These are phyloP conservation scores for Aspergillus ustus DNA, from an alignment of 2,329 filamentous ascomycete genomes.

Conservation along the genomic window DNA sequence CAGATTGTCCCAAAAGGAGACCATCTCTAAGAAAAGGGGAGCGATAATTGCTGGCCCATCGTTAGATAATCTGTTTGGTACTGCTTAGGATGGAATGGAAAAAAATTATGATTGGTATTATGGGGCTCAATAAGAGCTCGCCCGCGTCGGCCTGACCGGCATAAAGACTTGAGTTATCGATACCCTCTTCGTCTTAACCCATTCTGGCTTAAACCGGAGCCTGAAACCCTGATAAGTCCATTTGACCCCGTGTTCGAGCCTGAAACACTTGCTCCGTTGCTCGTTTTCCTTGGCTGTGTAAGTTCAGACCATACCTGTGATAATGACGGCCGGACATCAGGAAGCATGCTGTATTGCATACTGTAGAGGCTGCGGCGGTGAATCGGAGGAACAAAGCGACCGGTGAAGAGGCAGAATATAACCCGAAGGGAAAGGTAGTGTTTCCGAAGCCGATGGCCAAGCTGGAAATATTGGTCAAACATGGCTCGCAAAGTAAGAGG, in stretches of 20 bases:
- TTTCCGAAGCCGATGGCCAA: constrained; percentile 87
- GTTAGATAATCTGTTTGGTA: neutral
- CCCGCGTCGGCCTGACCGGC: neutral
- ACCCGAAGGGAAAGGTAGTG: constrained; percentile 93
- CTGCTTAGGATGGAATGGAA: neutral
- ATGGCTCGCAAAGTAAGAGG: constrained; percentile 90
- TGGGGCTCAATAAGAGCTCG: neutral
- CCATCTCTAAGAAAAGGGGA: too few species aligned
- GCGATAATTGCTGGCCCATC: too few species aligned
- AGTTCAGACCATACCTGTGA: constrained; percentile 82
- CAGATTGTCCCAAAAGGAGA: neutral
- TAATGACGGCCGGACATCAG: constrained; percentile 77
- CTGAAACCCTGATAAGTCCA: constrained; percentile 39
- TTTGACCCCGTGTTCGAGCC: constrained; percentile 33
- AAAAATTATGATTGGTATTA: neutral
- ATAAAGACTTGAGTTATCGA: constrained; percentile 28
- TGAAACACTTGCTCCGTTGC: constrained; percentile 29
- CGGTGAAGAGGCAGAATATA: constrained; percentile 83
- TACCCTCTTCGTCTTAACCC: constrained; percentile 40
- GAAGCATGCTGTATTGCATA: constrained; percentile 97
- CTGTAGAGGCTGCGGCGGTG: constrained; percentile 94
- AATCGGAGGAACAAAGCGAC: constrained; percentile 92
- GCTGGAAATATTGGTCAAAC: constrained; percentile 97
- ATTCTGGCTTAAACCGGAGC: constrained; percentile 34
- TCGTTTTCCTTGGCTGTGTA: constrained; percentile 52